phyloP scores from a whole-genome alignment of 208 protist species.

The Trypanosoma conorhini region DNA sequence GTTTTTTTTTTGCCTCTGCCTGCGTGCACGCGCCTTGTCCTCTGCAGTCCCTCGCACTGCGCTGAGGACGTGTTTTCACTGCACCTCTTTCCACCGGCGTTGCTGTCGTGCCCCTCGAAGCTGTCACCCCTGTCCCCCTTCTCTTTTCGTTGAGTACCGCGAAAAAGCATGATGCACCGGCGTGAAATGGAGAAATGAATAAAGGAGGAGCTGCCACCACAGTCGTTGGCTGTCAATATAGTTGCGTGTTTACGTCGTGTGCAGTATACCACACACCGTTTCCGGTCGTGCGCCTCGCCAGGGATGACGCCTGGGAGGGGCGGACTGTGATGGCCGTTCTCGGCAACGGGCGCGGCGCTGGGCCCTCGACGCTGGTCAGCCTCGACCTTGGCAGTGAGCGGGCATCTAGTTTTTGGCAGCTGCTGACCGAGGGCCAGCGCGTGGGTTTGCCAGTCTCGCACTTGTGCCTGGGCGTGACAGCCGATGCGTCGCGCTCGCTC shows the following conservation, averaged over 20 bases:
- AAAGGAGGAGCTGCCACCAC: too few relatives aligned
- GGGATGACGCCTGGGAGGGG: neutral
- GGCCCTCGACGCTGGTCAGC: constrained; percentile 7
- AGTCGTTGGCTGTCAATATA: constrained; percentile 6
- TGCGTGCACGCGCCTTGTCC: too few relatives aligned
- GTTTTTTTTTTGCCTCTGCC: constrained; percentile 2
- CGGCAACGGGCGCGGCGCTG: neutral
- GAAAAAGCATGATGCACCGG: neutral
- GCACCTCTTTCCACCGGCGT: neutral
- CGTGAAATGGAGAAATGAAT: neutral
- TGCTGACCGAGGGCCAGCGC: constrained; percentile 2
- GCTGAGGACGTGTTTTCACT: too few relatives aligned
- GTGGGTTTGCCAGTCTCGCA: constrained; percentile 4
- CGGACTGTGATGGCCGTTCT: constrained; percentile 13
- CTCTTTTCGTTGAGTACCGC: neutral
- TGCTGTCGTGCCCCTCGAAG: neutral
- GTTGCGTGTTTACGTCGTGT: constrained; percentile 25
- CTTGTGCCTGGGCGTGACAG: constrained; percentile 13
- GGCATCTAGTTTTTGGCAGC: constrained; percentile 17
- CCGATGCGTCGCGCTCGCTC: constrained; percentile 12
- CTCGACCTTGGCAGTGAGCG: constrained; percentile 13
- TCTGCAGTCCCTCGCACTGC: too few relatives aligned
- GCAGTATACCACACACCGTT: constrained; percentile 23
- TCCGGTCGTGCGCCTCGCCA: constrained; percentile 17
- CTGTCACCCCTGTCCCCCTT: neutral